Evolutionary conservation across 2,329 filamentous ascomycete species (phyloP), one percentile per base, ranked within the genome.

Genomic region (Shiraia sp.): DNA sequence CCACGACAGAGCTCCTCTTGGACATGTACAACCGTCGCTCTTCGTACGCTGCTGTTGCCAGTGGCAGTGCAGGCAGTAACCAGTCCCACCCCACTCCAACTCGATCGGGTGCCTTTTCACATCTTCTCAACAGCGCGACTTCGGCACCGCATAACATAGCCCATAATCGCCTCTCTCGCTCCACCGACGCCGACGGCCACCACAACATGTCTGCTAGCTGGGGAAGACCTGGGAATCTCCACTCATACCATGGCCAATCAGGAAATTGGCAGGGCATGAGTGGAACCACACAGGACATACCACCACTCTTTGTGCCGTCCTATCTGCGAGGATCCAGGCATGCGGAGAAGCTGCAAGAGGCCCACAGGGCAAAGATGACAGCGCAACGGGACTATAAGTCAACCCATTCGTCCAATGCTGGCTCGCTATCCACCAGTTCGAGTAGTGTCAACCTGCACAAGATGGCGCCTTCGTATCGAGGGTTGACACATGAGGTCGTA

Each of bases 251-350:
- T 5, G 72, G 74, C 49, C 76, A 76, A 57, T 76, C 73, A 54
- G 70, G 63, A 19, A 57, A 66, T 25, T 55, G 61, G 53, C 61
- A 63, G 37, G 59, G 57, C 6, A 45, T 60, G 23, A 57, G 57
- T 13, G 55, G 49, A 10, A 38, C 46, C 10, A 41, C 47, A 15
- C 57, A 61, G 14, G 63, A 68, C 27, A 65, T 50, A 67, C 76
- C 43, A 58, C 69, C 43, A 5, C 92, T 92, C 75, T 90, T 96
- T 68, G 79, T 85, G 9, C 92, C 92, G 1, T 90, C 89, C 4
- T 96, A 96, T 70, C 79, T 97, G 31, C 77, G 79, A 54, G 82
- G 82, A 27, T 92, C 90, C 10, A 81, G 83, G 59, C 91, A 96
- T 69, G 82, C 92, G 38, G 80, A 86, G 57, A 84, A 81, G 65